These are phyloP conservation scores for Prunella vulgaris DNA, from an alignment of 257 asterid genomes.

Conservation along the genomic window DNA sequence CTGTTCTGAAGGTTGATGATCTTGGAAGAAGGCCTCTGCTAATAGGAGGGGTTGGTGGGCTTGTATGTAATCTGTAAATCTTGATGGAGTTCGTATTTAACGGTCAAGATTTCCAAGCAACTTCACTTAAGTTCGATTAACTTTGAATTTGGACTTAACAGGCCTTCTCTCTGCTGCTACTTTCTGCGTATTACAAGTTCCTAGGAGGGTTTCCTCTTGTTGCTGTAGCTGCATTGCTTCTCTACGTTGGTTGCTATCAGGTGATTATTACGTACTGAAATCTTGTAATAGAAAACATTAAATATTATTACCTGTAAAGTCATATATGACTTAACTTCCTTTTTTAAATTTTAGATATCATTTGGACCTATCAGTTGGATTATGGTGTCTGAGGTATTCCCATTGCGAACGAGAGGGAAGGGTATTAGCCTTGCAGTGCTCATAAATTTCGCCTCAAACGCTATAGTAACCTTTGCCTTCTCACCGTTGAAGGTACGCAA, in stretches of 20 bases:
- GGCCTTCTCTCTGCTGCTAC: conserved; percentile 87
- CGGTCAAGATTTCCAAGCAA: not conserved
- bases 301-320: not conserved
- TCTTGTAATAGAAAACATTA: not conserved
- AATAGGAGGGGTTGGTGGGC: conserved; percentile 82
- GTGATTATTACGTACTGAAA: conserved; percentile 36
- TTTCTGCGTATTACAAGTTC: conserved; percentile 93
- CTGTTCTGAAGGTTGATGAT: conserved; percentile 93
- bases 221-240: conserved; percentile 91
- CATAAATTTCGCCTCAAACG: conserved; percentile 89
- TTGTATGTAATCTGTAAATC: conserved; percentile 51
- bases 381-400: conserved; percentile 98
- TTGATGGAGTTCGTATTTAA: not conserved
- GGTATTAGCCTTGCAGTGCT: conserved; percentile 98
- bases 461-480: conserved; percentile 94
- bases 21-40: conserved; percentile 93
- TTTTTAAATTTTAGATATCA: conserved; percentile 54
- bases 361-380: conserved; percentile 99
- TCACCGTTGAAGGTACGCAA: conserved; percentile 66
- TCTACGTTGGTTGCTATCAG: conserved; percentile 98
- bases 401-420: conserved; percentile 90
- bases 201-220: conserved; percentile 74
- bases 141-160: conserved; percentile 27
- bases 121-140: not conserved
- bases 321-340: not conserved